Conservation (phyloP, 306 rosid species). For the Malus orientalis region DNA sequence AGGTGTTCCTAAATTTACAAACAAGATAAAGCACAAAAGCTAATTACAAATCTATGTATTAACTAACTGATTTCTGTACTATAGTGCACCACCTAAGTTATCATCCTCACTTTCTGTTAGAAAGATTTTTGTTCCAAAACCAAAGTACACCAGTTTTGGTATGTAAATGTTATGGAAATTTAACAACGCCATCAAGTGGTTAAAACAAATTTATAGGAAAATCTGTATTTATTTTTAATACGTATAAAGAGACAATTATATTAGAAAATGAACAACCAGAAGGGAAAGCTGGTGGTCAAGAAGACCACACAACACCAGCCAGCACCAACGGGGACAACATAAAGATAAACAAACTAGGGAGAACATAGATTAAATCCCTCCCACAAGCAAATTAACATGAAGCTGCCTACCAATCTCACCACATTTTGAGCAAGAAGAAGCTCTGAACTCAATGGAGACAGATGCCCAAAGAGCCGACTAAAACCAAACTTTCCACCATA, state of each 20-base stretch:
- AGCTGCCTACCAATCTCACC: neutral
- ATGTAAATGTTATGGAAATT: no score
- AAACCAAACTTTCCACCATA: neutral
- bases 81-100: neutral
- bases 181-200: neutral
- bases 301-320: no score
- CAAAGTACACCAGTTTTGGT: neutral
- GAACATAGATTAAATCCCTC: no score
- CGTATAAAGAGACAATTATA: neutral
- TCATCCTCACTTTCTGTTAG: neutral
- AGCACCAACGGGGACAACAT: no score
- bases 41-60: neutral
- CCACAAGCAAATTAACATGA: no score
- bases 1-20: slow-evolving; percentile 66
- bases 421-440: neutral
- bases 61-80: neutral
- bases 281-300: neutral
- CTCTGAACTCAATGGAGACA: neutral
- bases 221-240: no score
- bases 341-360: no score
- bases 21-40: neutral
- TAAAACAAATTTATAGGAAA: neutral
- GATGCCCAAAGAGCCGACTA: neutral
- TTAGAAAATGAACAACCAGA: neutral
- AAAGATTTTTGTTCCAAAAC: neutral